These are phyloP conservation scores for maize (Zea mays) DNA, from an alignment of 176 grass and related monocot species.

Conservation along the genomic window Zm-B73-REFERENCE-NAM-5.0 NC_050099.1:28313001-28313500, in stretches of 20 bases:
- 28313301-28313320: background rate
- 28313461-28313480: background rate
- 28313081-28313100: background rate
- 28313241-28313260: background rate
- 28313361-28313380: background rate
- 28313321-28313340: background rate
- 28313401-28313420: background rate
- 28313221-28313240: too few relatives aligned
- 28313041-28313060: background rate
- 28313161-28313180: background rate
- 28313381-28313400: background rate
- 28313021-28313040: background rate
- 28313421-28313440: background rate
- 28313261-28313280: background rate
- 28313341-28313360: background rate
- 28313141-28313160: background rate
- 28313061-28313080: background rate
- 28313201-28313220: too few relatives aligned
- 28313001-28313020: background rate
- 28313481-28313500: background rate
- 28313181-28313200: too few relatives aligned
- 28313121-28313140: background rate
- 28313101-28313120: background rate
- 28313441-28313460: background rate
- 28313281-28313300: background rate